Evolutionary conservation across 371 early-diverging fungal genomes (phyloP), one percentile per base, ranked within the genome.

Genomic region (Rhizopus arrhizus): DNA sequence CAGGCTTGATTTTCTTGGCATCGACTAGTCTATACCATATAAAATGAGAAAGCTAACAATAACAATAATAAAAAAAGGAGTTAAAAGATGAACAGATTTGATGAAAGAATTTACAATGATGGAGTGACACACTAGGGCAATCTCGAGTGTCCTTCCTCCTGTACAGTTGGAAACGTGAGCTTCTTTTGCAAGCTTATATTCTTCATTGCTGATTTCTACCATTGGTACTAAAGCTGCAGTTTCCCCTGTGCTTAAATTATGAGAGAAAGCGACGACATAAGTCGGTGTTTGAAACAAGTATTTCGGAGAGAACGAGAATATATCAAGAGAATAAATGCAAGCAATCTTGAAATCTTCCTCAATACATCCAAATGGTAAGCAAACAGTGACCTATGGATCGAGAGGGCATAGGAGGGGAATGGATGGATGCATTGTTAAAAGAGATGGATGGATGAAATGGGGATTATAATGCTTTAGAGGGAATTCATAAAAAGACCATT

Each of bases 81-180:
- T 28, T 15, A 5, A 12, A 33, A 36, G 43, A 29, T 29, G 11
- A 35, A 33, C 7, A n/a, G 5, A 42, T 15, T 38, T 6, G 15
- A 12, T 38, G 1, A 8, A 15, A 32, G 32, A 4, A 53, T 70
- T 62, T 78, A 87, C 86, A 61, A 83, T 70, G 31, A 85, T 63
- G 1, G 85, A 74, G 2, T 75, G 68, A 45, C 87, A 77, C 15
- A 88, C 77, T 9, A 69, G 54, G 36, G 78, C 82, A 12, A 88
- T 73, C 54, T 92, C 92, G 16, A 36, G 32, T 53, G 87, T 73
- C n/a, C 85, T 79, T 0, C 89, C 86, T n/a, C 91, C 92, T 12
- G 76, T 72, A 61, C 82, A 87, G 45, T 87, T 85, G 2, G 84
- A 69, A 3, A 90, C 91, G 78, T 87, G 89, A 11, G 74, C 78